These are phyloP conservation scores for Pseudogymnoascus sp. DNA, from an alignment of 2,329 filamentous ascomycete species.

Conservation along the genomic window DNA sequence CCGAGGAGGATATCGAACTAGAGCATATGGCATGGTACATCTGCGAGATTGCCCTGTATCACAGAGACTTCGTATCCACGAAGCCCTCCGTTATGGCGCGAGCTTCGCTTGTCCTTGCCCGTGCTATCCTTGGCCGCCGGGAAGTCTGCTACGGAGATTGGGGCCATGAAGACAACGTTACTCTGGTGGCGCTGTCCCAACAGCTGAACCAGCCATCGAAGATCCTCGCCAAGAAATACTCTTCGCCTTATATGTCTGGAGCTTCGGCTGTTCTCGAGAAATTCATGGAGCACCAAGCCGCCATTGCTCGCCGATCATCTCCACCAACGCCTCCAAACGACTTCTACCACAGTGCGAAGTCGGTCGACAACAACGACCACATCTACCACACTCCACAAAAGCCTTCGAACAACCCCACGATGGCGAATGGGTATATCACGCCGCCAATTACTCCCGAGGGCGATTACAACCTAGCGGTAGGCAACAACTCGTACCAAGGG, in stretches of 20 bases:
- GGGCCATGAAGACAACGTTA: conserved; percentile 64
- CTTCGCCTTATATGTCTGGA: conserved; percentile 55
- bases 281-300: conserved; percentile 58
- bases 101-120: conserved; percentile 75
- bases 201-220: conserved; percentile 60
- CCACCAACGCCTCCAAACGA: conserved; percentile 56
- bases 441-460: conserved; percentile 79
- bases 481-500: conserved; percentile 21
- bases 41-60: conserved; percentile 88
- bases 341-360: conserved; percentile 39
- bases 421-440: conserved; percentile 71
- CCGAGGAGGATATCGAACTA: conserved; percentile 73
- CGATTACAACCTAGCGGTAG: conserved; percentile 38
- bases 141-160: conserved; percentile 71
- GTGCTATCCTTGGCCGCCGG: conserved; percentile 74
- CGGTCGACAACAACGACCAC: conserved; percentile 37
- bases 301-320: conserved; percentile 45
- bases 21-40: conserved; percentile 95
- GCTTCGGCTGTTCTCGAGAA: conserved; percentile 58
- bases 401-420: conserved; percentile 53
- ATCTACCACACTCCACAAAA: conserved; percentile 77
- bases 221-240: conserved; percentile 62
- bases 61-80: conserved; percentile 92
- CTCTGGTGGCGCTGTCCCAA: conserved; percentile 45
- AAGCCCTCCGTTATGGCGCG: conserved; percentile 86